Evolutionary conservation across 2,329 filamentous ascomycete genomes (phyloP).

Genomic region (Myriosclerotinia curreyana): DNA sequence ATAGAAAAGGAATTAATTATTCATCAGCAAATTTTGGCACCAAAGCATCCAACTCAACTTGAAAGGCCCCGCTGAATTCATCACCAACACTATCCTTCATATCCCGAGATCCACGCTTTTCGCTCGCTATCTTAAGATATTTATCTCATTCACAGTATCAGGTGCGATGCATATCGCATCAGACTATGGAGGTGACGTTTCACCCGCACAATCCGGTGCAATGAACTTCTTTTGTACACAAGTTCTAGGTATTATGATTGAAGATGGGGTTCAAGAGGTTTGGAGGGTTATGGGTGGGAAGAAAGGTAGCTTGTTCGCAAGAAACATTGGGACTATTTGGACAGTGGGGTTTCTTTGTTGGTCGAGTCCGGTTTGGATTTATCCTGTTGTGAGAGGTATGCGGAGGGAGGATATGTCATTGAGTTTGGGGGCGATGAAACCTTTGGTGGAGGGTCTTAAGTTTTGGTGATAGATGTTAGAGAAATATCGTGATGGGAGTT

Average conservation of each 20-base stretch:
- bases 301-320: background rate
- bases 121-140: constrained; percentile 36
- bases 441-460: background rate
- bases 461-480: background rate
- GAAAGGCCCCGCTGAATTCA: too few species aligned
- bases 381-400: background rate
- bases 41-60: background rate
- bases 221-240: constrained; percentile 34
- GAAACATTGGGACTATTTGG: background rate
- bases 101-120: constrained; percentile 4
- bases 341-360: background rate
- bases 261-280: constrained; percentile 34
- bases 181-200: constrained; percentile 28
- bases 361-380: background rate
- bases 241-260: constrained; percentile 36
- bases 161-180: constrained; percentile 32
- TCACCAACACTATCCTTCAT: too few species aligned
- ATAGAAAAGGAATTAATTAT: background rate
- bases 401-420: background rate
- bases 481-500: too few species aligned
- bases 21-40: background rate
- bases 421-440: background rate
- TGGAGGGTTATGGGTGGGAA: constrained; percentile 25
- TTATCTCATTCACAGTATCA: constrained; percentile 38
- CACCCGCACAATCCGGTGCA: constrained; percentile 26